Conservation (phyloP, 2,329 filamentous ascomycete species). For the Fusarium vanettenii region DNA sequence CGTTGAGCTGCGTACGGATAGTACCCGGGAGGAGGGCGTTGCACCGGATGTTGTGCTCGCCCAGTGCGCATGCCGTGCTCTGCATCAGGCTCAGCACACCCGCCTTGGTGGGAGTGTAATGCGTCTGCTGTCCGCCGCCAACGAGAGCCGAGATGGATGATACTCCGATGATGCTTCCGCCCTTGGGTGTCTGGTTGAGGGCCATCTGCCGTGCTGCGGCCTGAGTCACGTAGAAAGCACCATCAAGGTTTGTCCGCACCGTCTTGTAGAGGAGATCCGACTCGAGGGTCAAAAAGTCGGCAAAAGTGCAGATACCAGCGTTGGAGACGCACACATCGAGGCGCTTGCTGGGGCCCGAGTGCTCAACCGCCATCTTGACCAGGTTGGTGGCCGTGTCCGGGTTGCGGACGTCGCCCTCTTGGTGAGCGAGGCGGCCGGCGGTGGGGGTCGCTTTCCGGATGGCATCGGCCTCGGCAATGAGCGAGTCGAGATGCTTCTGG, state of each 20-base stretch:
- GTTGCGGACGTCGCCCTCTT: slow-evolving; percentile 82
- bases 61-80: slow-evolving; percentile 82
- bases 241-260: slow-evolving; percentile 83
- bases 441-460: slow-evolving; percentile 58
- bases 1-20: slow-evolving; percentile 85
- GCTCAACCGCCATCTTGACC: slow-evolving; percentile 72
- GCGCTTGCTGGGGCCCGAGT: slow-evolving; percentile 62
- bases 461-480: slow-evolving; percentile 62
- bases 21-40: slow-evolving; percentile 88
- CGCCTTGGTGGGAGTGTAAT: slow-evolving; percentile 92
- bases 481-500: slow-evolving; percentile 62
- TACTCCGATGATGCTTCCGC: slow-evolving; percentile 84
- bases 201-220: slow-evolving; percentile 88
- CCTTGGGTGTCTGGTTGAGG: slow-evolving; percentile 66
- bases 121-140: slow-evolving; percentile 81
- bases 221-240: slow-evolving; percentile 89
- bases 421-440: slow-evolving; percentile 69
- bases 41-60: slow-evolving; percentile 80
- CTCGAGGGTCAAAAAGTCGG: slow-evolving; percentile 82
- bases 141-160: slow-evolving; percentile 80
- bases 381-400: slow-evolving; percentile 77
- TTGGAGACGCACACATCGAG: slow-evolving; percentile 88
- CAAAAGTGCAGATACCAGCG: slow-evolving; percentile 89
- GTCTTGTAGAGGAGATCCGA: slow-evolving; percentile 78
- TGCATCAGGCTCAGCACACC: slow-evolving; percentile 86